Base-by-base conservation (phyloP, 2,329 filamentous ascomycete genomes). In the Epicoccum nigrum region DNA sequence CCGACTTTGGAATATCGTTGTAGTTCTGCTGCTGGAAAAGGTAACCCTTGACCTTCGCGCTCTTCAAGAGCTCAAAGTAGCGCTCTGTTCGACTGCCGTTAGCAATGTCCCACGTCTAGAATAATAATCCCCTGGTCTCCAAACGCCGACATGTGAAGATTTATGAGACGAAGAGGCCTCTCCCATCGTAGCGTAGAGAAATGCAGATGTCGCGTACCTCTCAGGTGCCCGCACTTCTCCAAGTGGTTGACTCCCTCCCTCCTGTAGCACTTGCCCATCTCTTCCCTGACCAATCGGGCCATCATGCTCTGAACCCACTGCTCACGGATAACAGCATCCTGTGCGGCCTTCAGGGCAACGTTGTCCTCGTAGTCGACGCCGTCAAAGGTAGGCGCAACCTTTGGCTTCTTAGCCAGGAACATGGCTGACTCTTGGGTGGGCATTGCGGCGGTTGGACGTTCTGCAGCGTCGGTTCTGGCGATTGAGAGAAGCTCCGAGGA, bases 241-340 rank as follows among this genome's bases (percentile, higher is more conserved):
- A 94, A 76, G 74, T 94, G 90, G 75, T 94, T 94, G 61, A 92
- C 88, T 49, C 90, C 90, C 77, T 94, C 88, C 63, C 85, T 82
- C 75, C 86, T 85, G 77, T 94, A 94, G 80, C 90, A 94, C 79
- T 91, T 93, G 75, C 86, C 83, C 78, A 94, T 79, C 80, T 94
- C 90, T 73, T 93, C 88, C 59, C 88, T 81, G 47, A 94, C 88
- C 58, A 94, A 77, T 55, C 90, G 82, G 51, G 88, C 88, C 90
- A 92, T 94, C 90, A 94, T 94, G 73, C 87, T 86, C 73, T 85
- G 86, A 54, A 94, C 89, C 90, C 90, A 94, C 79, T 94, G 90
- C 78, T 94, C 90, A 58, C 89, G 83, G 65, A 94, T 84, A 50
- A 94, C 83, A 59, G 89, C 83, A 73, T 94, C 90, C 73, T 93